phyloP scores from a whole-genome alignment of 352 stramenopile species.

The Globisporangium okanoganense region DNA sequence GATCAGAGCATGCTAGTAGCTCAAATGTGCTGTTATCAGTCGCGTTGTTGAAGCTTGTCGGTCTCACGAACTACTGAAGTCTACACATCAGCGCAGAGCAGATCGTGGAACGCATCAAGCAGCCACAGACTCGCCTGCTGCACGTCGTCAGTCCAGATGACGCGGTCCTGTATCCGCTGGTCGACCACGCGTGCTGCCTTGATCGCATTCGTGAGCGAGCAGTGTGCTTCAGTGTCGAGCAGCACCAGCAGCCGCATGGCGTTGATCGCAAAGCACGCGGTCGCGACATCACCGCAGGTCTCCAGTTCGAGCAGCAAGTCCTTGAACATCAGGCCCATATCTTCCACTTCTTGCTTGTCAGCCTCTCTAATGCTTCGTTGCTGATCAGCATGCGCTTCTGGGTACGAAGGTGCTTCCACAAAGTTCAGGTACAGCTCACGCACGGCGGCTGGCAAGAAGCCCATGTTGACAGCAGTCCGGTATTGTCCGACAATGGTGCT shows the following conservation, averaged over 20 bases:
- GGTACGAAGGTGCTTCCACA: conserved; percentile 5
- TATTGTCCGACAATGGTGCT: neutral
- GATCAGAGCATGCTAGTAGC: neutral
- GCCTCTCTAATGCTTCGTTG: conserved; percentile 2
- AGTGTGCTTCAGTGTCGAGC: conserved; percentile 19
- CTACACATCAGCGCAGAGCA: conserved; percentile 17
- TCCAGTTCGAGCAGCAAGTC: conserved; percentile 46
- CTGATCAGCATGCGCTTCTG: neutral
- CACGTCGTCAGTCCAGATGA: conserved; percentile 33
- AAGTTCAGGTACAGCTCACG: conserved; percentile 29
- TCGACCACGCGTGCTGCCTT: conserved; percentile 36
- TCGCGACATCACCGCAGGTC: conserved; percentile 25
- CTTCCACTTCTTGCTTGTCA: conserved; percentile 21
- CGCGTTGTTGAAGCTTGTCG: neutral
- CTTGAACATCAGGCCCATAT: conserved; percentile 31
- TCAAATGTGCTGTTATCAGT: neutral
- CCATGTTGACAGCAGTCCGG: conserved; percentile 24
- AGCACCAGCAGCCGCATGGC: conserved; percentile 32
- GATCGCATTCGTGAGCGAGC: conserved; percentile 31
- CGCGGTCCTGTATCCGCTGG: conserved; percentile 30
- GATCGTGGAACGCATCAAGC: conserved; percentile 34
- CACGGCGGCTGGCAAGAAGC: conserved; percentile 36
- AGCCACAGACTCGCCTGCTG: conserved; percentile 30
- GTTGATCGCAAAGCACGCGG: conserved; percentile 30
- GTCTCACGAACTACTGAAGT: neutral